Conservation (phyloP, 1,284 basidiomycete species). For the Cutaneotrichosporon cavernicola region DNA sequence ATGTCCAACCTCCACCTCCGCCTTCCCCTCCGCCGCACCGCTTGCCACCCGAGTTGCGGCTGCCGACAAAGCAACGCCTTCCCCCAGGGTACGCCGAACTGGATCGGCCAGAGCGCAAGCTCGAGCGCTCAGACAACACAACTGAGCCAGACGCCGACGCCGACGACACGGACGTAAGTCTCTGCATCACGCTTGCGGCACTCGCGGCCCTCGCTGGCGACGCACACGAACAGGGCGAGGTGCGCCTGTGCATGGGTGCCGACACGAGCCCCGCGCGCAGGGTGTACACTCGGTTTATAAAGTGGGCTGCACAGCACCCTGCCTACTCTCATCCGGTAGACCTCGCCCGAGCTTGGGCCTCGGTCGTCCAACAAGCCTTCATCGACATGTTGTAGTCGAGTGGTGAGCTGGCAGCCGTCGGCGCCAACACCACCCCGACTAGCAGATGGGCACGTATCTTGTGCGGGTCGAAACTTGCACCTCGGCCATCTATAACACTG, state of each 20-base stretch:
- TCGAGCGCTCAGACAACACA: not conserved
- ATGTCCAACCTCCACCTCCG: not conserved
- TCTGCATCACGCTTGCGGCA: not conserved
- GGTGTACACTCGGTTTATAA: not conserved
- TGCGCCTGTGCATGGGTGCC: conserved; percentile 1
- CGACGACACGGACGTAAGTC: not conserved
- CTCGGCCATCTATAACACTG: not conserved
- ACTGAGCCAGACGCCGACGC: not conserved
- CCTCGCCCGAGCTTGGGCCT: not conserved
- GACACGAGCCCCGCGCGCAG: conserved; percentile 1
- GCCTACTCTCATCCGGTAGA: not conserved
- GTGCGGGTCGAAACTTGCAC: not conserved
- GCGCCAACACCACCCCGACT: not conserved
- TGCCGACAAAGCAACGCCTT: not conserved
- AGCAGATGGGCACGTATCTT: too few relatives aligned
- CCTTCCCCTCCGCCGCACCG: not conserved
- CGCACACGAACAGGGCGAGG: not conserved
- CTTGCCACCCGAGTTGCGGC: not conserved
- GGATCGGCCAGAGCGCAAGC: not conserved
- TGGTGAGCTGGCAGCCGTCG: not conserved
- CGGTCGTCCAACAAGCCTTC: not conserved
- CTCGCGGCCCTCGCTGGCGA: not conserved
- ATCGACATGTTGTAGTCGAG: not conserved
- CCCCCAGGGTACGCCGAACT: not conserved
- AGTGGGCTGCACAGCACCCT: not conserved